phyloP scores from a whole-genome alignment of 1,139 yeast genomes.

The Debaryomycetaceae sp. region DNA sequence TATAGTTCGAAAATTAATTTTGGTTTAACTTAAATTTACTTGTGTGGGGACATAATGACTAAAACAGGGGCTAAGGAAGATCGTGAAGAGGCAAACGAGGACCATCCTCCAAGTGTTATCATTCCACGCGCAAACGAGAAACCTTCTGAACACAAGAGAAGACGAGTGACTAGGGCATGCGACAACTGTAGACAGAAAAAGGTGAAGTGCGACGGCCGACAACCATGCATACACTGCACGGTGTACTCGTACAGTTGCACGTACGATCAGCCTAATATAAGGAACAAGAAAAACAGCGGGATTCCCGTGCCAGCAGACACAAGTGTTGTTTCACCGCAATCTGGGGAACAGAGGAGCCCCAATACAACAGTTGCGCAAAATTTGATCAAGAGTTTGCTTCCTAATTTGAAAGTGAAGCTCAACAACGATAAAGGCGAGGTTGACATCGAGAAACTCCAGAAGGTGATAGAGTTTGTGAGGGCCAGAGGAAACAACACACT shows the following conservation, averaged over 20 bases:
- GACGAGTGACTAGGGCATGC: slow-evolving; percentile 82
- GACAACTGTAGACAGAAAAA: slow-evolving; percentile 76
- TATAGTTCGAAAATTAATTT: neutral
- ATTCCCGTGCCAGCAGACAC: slow-evolving; percentile 24
- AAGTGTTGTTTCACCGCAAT: neutral
- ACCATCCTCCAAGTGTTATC: slow-evolving; percentile 1
- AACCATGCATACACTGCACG: slow-evolving; percentile 86
- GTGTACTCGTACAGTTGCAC: slow-evolving; percentile 76
- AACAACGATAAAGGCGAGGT: slow-evolving; percentile 32
- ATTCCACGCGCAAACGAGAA: slow-evolving; percentile 4
- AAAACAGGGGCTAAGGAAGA: neutral
- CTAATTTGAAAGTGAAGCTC: slow-evolving; percentile 41
- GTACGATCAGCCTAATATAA: slow-evolving; percentile 69
- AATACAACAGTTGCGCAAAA: slow-evolving; percentile 18
- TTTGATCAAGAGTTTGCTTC: slow-evolving; percentile 43
- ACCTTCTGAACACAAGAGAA: slow-evolving; percentile 46
- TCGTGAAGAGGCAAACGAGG: neutral
- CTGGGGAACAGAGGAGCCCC: neutral
- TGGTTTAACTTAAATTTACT: neutral
- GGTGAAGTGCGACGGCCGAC: slow-evolving; percentile 84
- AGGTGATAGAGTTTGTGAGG: slow-evolving; percentile 20
- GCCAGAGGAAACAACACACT: slow-evolving; percentile 15
- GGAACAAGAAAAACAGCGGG: slow-evolving; percentile 43
- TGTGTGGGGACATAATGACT: neutral
- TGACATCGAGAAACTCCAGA: slow-evolving; percentile 33